phyloP scores from a whole-genome alignment of 306 rosid species.

The Corylus americana region DNA sequence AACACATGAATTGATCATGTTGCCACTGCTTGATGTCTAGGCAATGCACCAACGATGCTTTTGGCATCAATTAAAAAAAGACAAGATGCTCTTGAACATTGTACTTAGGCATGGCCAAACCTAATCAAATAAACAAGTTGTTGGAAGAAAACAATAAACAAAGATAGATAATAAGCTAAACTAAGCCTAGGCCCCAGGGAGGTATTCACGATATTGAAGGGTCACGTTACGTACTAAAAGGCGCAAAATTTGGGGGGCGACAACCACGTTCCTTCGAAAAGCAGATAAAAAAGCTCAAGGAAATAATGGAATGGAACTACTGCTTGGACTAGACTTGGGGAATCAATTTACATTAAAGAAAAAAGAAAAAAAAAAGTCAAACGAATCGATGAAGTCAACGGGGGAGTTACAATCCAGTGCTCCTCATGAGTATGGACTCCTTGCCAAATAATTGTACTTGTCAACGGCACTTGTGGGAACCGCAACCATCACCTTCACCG shows the following conservation, averaged over 20 bases:
- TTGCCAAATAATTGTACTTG: slow-evolving; percentile 48
- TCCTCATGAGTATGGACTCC: slow-evolving; percentile 32
- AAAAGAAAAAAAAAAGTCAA: slow-evolving; percentile 2
- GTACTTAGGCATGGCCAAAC: not conserved
- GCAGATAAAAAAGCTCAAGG: not conserved
- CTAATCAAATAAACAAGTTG: not conserved
- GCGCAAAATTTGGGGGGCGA: not conserved
- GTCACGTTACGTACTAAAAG: not conserved
- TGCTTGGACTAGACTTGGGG: slow-evolving; percentile 2
- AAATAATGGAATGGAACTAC: not conserved
- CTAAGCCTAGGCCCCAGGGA: not conserved
- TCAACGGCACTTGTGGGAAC: slow-evolving; percentile 67
- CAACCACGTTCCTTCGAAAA: not conserved
- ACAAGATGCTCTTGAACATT: not conserved
- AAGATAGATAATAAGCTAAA: not conserved
- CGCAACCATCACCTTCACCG: slow-evolving; percentile 80
- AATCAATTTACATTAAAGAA: not conserved
- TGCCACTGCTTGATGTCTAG: slow-evolving; percentile 2
- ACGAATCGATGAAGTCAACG: slow-evolving; percentile 5
- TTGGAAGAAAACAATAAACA: not conserved
- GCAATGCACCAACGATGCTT: not conserved
- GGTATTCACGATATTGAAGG: not conserved
- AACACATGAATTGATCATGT: not conserved
- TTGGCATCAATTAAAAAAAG: not conserved
- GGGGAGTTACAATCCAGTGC: not conserved